A percentile compares a stretch with the other conserved stretches of the same genome.
Conservation (phyloP, 2,329 filamentous ascomycete species). For the Alternaria viburni region DNA sequence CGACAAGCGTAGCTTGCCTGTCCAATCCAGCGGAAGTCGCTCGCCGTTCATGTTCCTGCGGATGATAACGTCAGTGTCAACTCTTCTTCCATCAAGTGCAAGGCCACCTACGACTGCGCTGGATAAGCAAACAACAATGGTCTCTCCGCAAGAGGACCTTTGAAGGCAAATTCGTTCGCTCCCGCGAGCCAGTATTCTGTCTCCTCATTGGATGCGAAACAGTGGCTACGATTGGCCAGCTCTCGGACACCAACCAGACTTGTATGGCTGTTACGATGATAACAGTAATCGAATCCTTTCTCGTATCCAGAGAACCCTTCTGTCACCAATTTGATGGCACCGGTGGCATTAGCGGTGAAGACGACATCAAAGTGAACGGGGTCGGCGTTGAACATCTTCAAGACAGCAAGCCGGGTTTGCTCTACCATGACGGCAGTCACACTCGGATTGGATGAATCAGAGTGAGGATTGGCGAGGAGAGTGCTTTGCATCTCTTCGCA, state of each 20-base stretch:
- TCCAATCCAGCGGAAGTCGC: constrained; percentile 72
- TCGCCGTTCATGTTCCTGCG: constrained; percentile 77
- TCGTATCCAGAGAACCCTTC: constrained; percentile 72
- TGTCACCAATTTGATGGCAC: constrained; percentile 81
- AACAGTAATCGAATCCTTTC: constrained; percentile 76
- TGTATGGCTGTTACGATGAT: constrained; percentile 84
- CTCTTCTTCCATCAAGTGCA: background rate
- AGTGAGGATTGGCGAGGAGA: constrained; percentile 74
- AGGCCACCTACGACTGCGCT: constrained; percentile 69
- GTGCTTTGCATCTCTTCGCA: constrained; percentile 61
- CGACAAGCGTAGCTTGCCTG: constrained; percentile 23
- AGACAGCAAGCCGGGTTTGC: constrained; percentile 49
- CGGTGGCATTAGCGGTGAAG: constrained; percentile 93
- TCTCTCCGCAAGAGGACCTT: constrained; percentile 18
- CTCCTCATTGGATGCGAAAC: constrained; percentile 67
- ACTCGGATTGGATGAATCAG: constrained; percentile 63
- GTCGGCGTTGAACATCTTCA: constrained; percentile 81
- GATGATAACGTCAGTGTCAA: background rate
- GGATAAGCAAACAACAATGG: constrained; percentile 74
- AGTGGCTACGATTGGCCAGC: constrained; percentile 67
- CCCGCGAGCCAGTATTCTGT: constrained; percentile 70
- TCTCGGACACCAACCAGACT: constrained; percentile 81
- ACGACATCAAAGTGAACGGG: constrained; percentile 83
- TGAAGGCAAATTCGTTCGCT: background rate
- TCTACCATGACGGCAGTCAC: constrained; percentile 65